Evolutionary conservation across 202 grass and related monocot genomes (phyloP), one percentile per base, ranked within the genome.

Genomic region (Musa balbisiana): DNA sequence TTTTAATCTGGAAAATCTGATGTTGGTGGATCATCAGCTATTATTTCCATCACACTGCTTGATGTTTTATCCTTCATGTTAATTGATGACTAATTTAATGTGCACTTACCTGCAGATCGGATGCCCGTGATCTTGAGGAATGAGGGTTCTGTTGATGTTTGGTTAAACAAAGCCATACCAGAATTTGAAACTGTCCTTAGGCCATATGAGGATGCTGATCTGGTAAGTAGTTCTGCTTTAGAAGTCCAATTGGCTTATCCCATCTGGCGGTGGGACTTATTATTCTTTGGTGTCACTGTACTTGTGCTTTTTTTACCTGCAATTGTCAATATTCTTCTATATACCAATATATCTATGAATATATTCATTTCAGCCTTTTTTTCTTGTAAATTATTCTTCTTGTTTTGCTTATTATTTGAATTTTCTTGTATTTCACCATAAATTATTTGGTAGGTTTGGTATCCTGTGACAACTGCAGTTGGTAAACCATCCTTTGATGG

Each of bases 401-500:
- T 69, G 10, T 78, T 73, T 67, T 49, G 50, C 12, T 75, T 23
- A 64, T 49, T 67, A 62, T 55, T 60, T 23, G 43, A 1, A 58
- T 12, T 27, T 14, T 53, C 43, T 67, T 26, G 51, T 74, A 53
- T 83, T 62, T 80, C 19, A 25, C 56, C 24, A n/a, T 64, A 20
- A 50, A 70, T 22, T 70, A 64, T 68, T 86, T 26, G 75, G 51
- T 78, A 96, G 92, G 81, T 88, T 74, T 97, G 90, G 86, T 84
- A 89, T 83, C 93, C 88, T 64, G 93, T 97, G 64, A 97, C 80
- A 55, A 19, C 73, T 9, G 84, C 84, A 77, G 81, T 97, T 78
- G 93, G 93, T 11, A 97, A 93, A 89, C 76, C 79, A 77, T 97
- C 90, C 33, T 97, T 93, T 67, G 67, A 97, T 65, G 84, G 93